Evolutionary conservation across 2,329 filamentous ascomycete genomes (phyloP), one percentile per base, ranked within the genome.

Genomic region (Aureobasidium leucospermi): DNA sequence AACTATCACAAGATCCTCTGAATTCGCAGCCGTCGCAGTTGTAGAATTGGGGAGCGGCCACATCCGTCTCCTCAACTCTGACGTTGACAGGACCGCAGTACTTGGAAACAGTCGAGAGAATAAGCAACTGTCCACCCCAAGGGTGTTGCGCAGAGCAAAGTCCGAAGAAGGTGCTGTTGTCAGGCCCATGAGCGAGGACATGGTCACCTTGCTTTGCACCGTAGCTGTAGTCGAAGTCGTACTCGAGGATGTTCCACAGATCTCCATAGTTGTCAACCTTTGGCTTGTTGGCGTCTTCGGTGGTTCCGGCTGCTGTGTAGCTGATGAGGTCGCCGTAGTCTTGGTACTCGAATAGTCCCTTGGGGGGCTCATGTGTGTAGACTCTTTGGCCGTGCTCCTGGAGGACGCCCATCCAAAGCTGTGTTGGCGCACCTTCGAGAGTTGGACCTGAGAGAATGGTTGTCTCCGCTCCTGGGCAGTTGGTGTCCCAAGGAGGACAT

Each of bases 21-120:
- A 38, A 51, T 19, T 51, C 48, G n/a, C 48, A 39, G 6, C 48
- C 48, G 28, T 51, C 48, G 15, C 48, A 51, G 34, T 51, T 51
- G 48, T 51, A 51, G 34, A 51, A 51, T n/a, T 51, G 48, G 4
- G 34, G 48, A 28, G 48, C 48, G 19, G 32, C 48, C 13, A 29
- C 48, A 10, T 38, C 15, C 11, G 48, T 51, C 6, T 38, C n/a
- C 19, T 38, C 48, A 5, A 29, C 34, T 4, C 15, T 11, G 15
- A 51, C 16, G 2, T 23, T 13, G 48, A 38, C 23, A 51, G 48
- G 48, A 6, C 3, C 2, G 48, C 48, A 51, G n/a, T 38, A 51
- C 23, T 51, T 39, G 8, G 10, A 28, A 9, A 51, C 16, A 1
- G 16, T 39, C 2, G 34, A 51, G 10, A 51, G 11, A 3, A 39